Conservation (phyloP, 768 basidiomycete genomes). For the Inosperma sp. region DNA sequence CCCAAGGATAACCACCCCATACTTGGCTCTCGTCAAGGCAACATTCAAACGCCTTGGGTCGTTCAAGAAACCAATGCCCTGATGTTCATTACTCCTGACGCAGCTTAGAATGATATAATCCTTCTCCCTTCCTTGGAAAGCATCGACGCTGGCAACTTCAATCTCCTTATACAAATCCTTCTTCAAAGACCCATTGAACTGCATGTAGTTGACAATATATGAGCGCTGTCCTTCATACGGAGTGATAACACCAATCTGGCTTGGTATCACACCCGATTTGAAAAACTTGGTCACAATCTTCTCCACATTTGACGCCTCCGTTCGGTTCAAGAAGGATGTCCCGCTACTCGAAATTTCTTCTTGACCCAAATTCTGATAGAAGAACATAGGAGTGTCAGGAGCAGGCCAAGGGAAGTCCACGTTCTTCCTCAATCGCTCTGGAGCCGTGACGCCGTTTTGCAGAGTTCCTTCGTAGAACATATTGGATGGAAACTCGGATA, state of each 20-base stretch:
- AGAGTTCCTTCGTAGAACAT: conserved; percentile 99
- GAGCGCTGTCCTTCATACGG: conserved; percentile 99
- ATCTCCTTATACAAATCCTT: conserved; percentile 99
- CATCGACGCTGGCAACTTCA: conserved; percentile 97
- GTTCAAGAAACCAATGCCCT: conserved; percentile 98
- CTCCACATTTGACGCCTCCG: conserved; percentile 98
- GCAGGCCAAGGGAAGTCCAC: conserved; percentile 99
- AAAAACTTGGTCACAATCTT: conserved; percentile 99
- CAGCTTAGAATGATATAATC: conserved; percentile 99
- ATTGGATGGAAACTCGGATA: conserved; percentile 98
- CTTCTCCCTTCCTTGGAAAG: conserved; percentile 99
- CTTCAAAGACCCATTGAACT: conserved; percentile 98
- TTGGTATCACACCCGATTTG: conserved; percentile 95
- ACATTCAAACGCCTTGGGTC: conserved; percentile 96
- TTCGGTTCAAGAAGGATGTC: conserved; percentile 97
- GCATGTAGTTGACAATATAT: conserved; percentile 99
- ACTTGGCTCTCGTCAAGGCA: conserved; percentile 94
- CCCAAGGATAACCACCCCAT: conserved; percentile 98
- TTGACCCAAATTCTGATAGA: conserved; percentile 98
- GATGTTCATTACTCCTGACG: conserved; percentile 97
- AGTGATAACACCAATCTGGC: conserved; percentile 96
- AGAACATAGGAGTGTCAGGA: conserved; percentile 98
- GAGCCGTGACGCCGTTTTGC: conserved; percentile 98
- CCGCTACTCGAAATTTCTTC: conserved; percentile 99
- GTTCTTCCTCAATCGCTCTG: conserved; percentile 94